Evolutionary conservation across 495 filamentous ascomycete species (phyloP), one percentile per base, ranked within the genome.

Genomic region (Apodospora peruviana): DNA sequence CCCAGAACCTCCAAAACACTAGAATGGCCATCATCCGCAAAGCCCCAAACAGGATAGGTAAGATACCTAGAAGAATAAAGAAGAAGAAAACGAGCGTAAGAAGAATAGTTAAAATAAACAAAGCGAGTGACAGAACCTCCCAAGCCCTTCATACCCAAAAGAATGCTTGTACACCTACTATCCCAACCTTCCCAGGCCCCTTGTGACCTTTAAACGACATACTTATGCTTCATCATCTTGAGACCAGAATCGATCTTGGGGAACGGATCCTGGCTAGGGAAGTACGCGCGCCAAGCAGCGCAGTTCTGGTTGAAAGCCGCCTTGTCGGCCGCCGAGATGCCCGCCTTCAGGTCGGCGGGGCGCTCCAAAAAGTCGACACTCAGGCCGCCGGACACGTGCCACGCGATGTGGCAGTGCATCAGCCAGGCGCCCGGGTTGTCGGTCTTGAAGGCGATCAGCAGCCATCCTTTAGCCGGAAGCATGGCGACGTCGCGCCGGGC

Each of bases 401-500:
- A 80, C 4, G 72, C 74, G 41, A 81, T 78, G 45, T 81, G 79
- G 61, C 78, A 82, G 50, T 83, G 78, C 44, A 80, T 59, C 7
- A 76, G 60, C 79, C 79, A 83, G 1, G 70, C 61, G 14, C 79
- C 77, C 7, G 76, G 76, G 51, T 83, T 83, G 47, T 81, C 73
- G 3, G 72, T 71, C 56, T 75, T 64, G 60, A 79, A 82, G 4
- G 72, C 75, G 11, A 83, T 67, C 8, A 81, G 60, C 39, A 77
- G 50, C 64, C 75, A 69, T 14, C 73, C 76, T 5, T 34, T 25
- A 8, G 60, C 50, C 2, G 61, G 58, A 0, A 85, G 59, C 57
- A 83, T 70, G 5, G 79, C 72, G 1, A 78, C 77, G 62, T 88
- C 84, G 7, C 85, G 72, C 1, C 84, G 71, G 0, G 73, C 69